phyloP scores from a whole-genome alignment of 1,139 yeast genomes.

The Nakaseomyces sp. region DNA sequence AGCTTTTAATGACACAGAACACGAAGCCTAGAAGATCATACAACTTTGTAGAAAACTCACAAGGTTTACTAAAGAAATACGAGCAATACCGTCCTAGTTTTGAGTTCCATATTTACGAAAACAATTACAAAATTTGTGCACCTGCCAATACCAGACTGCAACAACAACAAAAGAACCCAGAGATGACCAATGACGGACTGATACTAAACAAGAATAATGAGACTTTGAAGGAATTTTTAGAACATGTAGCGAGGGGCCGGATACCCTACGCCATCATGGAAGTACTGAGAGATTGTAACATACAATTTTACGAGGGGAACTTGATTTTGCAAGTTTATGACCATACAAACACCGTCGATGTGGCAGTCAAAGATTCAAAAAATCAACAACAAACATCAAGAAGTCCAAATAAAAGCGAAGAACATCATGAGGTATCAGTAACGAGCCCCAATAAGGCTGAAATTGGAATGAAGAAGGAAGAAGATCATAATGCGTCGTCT shows the following conservation, averaged over 20 bases:
- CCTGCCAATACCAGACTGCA: constrained; percentile 34
- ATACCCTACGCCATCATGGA: constrained; percentile 88
- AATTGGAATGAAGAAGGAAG: neutral
- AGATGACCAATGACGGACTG: constrained; percentile 47
- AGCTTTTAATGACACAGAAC: constrained; percentile 26
- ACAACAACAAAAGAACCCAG: constrained; percentile 29
- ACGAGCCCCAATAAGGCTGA: neutral
- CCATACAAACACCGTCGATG: constrained; percentile 43
- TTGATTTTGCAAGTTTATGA: constrained; percentile 76
- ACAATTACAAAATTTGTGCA: constrained; percentile 55
- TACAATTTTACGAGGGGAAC: constrained; percentile 82
- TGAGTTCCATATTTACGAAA: constrained; percentile 82
- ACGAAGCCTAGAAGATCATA: constrained; percentile 39
- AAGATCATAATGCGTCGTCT: neutral
- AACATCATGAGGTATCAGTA: neutral
- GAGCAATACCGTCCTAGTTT: constrained; percentile 73
- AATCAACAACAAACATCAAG: constrained; percentile 3
- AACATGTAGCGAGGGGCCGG: constrained; percentile 68
- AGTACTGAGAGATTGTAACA: constrained; percentile 75
- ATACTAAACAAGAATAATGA: constrained; percentile 75
- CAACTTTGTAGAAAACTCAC: constrained; percentile 62
- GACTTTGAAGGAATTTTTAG: constrained; percentile 69
- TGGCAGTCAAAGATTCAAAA: constrained; percentile 13
- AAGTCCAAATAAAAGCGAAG: neutral
- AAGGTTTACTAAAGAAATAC: constrained; percentile 68